Evolutionary conservation across 805 yeast species (phyloP), one percentile per base, ranked within the genome.

Genomic region (Kodamaea lidongshanica): DNA sequence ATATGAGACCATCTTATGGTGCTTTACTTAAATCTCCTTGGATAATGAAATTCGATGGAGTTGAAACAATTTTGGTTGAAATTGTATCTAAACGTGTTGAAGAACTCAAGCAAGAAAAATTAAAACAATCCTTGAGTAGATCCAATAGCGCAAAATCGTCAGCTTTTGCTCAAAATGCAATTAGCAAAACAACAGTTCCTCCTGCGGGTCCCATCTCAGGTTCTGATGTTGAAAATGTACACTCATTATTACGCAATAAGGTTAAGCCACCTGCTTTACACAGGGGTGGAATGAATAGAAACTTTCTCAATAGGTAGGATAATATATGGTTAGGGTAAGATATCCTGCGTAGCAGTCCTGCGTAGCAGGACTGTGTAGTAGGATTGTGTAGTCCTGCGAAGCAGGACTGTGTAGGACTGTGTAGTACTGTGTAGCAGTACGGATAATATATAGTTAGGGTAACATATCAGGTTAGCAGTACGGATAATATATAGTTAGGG

Each of bases 21-120:
- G 71, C 79, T 30, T 67, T 92, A 33, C 60, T 88, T 32, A 64
- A 72, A 19, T 94, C 85, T 50, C 92, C 92, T 3, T 92, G 98
- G 97, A 60, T 92, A 36, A 52, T 62, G 16, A 68, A 65, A 40
- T 68, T 70, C 44, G 50, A 68, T 30, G 61, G 65, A 6, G 41
- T 38, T 23, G 55, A 55, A 13, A 56, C 60, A 12, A 50, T 50
- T 24, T 48, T 61, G 39, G 56, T 43, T 19, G 53, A 44, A 19
- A 41, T 51, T 33, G 64, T 61, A 13, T 48, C 41, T 13, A 38
- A 33, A 7, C 44, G 52, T 26, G 38, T 48, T 16, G 19, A 34
- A 12, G 37, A 35, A 20, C 17, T 30, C 10, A 36, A 34, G 12
- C 34, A 34, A 19, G 34, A 27, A 15, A 31, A 52, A 38, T 57